Conservation (phyloP, 108 stramenopile genomes). For the Schizochytrium sp. region DNA sequence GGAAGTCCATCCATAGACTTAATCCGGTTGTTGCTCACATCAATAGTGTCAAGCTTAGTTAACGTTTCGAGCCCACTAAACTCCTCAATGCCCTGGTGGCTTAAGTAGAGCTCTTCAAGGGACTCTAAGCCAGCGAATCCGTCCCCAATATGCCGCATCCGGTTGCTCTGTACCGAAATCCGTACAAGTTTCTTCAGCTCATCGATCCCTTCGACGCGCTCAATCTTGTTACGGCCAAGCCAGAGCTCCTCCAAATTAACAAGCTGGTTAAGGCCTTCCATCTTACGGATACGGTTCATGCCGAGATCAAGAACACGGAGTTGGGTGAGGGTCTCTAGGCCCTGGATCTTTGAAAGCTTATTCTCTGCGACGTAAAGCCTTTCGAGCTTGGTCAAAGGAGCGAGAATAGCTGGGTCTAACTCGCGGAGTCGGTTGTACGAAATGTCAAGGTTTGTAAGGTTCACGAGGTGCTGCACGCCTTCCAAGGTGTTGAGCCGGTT, state of each 20-base stretch:
- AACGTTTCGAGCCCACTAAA: constrained; percentile 36
- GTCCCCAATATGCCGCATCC: constrained; percentile 49
- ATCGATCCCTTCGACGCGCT: constrained; percentile 82
- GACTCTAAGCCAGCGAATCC: constrained; percentile 72
- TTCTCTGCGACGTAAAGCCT: constrained; percentile 87
- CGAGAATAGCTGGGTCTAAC: constrained; percentile 83
- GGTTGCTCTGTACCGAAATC: constrained; percentile 70
- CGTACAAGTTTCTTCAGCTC: constrained; percentile 62
- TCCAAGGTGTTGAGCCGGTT: constrained; percentile 84
- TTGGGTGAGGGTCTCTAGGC: constrained; percentile 82
- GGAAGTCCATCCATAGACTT: constrained; percentile 60
- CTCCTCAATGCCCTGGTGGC: constrained; percentile 87
- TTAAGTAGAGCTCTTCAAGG: constrained; percentile 95
- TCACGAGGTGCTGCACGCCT: constrained; percentile 66
- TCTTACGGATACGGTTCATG: constrained; percentile 82
- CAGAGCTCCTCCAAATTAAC: constrained; percentile 88
- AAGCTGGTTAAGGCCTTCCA: constrained; percentile 74
- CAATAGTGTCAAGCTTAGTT: constrained; percentile 53
- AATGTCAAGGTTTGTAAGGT: constrained; percentile 75
- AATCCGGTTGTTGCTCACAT: constrained; percentile 59
- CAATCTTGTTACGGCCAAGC: constrained; percentile 94
- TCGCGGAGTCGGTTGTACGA: constrained; percentile 96
- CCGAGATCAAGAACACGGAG: constrained; percentile 84
- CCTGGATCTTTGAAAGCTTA: constrained; percentile 86
- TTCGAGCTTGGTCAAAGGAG: constrained; percentile 83